Base-by-base conservation (phyloP, 352 stramenopile species). In the Pythium sp. region DNA sequence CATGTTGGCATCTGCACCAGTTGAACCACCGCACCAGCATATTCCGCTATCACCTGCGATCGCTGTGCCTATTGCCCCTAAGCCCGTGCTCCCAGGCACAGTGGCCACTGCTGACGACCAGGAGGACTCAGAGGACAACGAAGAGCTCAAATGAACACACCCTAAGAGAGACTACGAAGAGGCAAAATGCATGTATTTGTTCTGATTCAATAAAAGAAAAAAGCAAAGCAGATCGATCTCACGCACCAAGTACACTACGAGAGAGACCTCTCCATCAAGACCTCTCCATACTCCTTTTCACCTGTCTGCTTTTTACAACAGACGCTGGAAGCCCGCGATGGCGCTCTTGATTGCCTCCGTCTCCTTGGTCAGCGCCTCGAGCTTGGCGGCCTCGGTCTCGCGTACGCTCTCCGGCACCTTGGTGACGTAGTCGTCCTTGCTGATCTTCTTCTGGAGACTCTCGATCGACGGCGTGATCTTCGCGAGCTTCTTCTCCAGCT, bases 401-500 rank as follows among this genome's bases (percentile, higher is more conserved):
- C 85, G 86, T 38, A 96, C 88, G 38, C 68, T 89, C 72, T 89
- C 82, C 1, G 88, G 88, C 14, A 96, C 88, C 75, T 94, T 94
- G 8, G 77, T 87, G 32, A 73, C 58, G 64, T 96, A 96, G 75
- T 93, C 86, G 6, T 91, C 84, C 70, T 86, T 89, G 53, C 58
- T 66, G 63, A 89, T 92, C 77, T 96, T 96, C 81, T 93, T 94
- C 63, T 80, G 56, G 26, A 96, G 69, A 64, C 78, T 91, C 32
- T 83, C 73, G 38, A 94, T 79, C 30, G 88, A 90, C 24, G 86
- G 82, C 65, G 79, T 70, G 47, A 96, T 86, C 76, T 97, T 94
- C 26, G 77, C 76, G 56, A 96, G 64, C 74, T 97, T 95, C 73
- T 94, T 96, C 72, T 97, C 86, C 2, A 97, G 73, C 75, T 97